Evolutionary conservation across 345 rosid genomes (phyloP).

Genomic region (Excoecaria agallocha): DNA sequence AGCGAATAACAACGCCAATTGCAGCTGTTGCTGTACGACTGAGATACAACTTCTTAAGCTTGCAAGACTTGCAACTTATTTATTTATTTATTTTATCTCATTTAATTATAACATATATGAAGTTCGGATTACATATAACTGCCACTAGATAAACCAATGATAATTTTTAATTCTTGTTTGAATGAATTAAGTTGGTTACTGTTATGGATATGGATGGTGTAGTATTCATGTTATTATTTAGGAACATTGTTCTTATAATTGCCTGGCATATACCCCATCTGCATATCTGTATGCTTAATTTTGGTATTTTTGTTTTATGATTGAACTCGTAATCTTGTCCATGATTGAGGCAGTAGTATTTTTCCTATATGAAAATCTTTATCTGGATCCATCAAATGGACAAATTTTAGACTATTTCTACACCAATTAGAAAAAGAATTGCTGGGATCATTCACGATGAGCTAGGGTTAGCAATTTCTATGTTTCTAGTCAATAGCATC

Average conservation of each 20-base stretch:
- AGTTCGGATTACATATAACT: neutral
- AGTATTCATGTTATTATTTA: neutral
- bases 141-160: neutral
- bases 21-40: conserved; percentile 90
- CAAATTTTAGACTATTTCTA: neutral
- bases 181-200: neutral
- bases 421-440: too few species aligned
- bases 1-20: conserved; percentile 78
- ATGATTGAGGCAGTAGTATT: neutral
- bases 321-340: neutral
- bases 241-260: neutral
- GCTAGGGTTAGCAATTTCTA: neutral
- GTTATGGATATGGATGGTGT: neutral
- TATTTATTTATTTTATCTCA: conserved; percentile 9
- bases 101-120: conserved; percentile 5
- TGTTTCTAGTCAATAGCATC: neutral
- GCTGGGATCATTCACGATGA: neutral
- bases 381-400: neutral
- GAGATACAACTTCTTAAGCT: conserved; percentile 26
- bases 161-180: neutral
- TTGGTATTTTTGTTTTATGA: neutral
- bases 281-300: neutral
- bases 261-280: neutral
- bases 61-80: conserved; percentile 25
- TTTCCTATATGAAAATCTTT: neutral